Evolutionary conservation across 2,329 filamentous ascomycete genomes (phyloP), one percentile per base, ranked within the genome.

Genomic region (Scopulariopsis brevicaulis): DNA sequence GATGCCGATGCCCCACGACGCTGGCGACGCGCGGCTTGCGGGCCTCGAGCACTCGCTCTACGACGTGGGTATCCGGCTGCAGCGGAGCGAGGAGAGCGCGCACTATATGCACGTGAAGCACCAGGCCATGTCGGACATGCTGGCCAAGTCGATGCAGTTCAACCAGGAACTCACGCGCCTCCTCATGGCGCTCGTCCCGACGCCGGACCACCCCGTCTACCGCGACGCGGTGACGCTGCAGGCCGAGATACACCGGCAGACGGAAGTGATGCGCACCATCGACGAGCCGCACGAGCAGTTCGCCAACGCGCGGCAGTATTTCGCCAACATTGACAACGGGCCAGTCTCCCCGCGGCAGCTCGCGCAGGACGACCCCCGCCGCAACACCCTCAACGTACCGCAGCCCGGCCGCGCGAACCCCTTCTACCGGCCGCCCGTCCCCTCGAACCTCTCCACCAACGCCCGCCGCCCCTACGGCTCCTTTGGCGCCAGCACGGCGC

Each of bases 261-360:
- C 76, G 51, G 83, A 86, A 6, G 71, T 77, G 59, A 72, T 84
- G 53, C 75, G 82, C 58, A 69, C 76, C 18, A 70, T 82, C 40
- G 83, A 86, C 52, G 83, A 87, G 63, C 55, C 84, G 40, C 84
- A 86, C 59, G 91, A 95, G 59, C 77, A 77, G 60, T 79, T 85
- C 65, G 80, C 81, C 35, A 82, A 80, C 61, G 83, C 85, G 60
- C 84, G 83, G 61, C 79, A 82, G 54, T 89, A 85, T 70, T 85
- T 89, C 63, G 74, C 81, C 51, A 81, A 78, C 63, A 73, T 89
- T 25, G 89, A 92, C 62, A 85, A 89, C 60, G 82, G 86, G 1
- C 91, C 92, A 12, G 81, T 96, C 46, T 97, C 93, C 48, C 93
- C 93, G 22, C 85, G 91, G 62, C 92, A 96, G 71, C 74, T 92